A percentile compares a stretch with the other conserved stretches of the same genome.
phyloP scores from a whole-genome alignment of 495 filamentous ascomycete species.

The Neurospora sp. region DNA sequence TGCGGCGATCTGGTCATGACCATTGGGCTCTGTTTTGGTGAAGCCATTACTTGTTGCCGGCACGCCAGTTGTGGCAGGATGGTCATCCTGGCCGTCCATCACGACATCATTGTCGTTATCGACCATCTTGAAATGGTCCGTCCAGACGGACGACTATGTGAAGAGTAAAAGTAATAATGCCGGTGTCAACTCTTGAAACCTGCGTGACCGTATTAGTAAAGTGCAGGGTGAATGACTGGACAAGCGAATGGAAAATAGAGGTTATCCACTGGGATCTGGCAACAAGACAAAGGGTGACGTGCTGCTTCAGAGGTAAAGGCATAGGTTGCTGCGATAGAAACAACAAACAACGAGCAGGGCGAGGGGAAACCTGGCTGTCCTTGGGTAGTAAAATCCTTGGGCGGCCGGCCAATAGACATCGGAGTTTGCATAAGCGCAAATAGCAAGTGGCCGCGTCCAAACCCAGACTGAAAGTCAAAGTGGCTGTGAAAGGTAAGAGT shows the following conservation, averaged over 20 bases:
- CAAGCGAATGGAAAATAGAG: neutral
- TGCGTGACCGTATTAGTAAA: neutral
- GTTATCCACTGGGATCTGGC: neutral
- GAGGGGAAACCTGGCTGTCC: neutral
- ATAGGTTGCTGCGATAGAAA: neutral
- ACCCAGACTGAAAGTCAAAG: neutral
- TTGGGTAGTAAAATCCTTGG: neutral
- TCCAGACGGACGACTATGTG: neutral
- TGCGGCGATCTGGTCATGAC: conserved; percentile 11
- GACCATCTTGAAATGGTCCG: conserved; percentile 20
- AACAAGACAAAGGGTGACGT: neutral
- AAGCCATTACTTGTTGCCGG: conserved; percentile 27
- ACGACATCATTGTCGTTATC: conserved; percentile 16
- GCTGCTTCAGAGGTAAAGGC: neutral
- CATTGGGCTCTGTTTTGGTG: conserved; percentile 14
- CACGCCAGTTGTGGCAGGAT: conserved; percentile 24
- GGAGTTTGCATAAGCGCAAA: neutral
- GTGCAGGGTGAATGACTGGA: neutral
- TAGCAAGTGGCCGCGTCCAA: neutral
- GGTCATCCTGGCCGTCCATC: conserved; percentile 31
- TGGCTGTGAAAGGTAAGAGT: neutral
- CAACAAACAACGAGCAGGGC: neutral
- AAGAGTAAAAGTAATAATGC: neutral
- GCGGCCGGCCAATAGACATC: neutral
- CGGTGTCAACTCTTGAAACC: neutral